These are phyloP conservation scores for Sphagnum contortum DNA, from an alignment of 225 moss, liverwort and hornwort genomes.

Conservation along the genomic window DNA sequence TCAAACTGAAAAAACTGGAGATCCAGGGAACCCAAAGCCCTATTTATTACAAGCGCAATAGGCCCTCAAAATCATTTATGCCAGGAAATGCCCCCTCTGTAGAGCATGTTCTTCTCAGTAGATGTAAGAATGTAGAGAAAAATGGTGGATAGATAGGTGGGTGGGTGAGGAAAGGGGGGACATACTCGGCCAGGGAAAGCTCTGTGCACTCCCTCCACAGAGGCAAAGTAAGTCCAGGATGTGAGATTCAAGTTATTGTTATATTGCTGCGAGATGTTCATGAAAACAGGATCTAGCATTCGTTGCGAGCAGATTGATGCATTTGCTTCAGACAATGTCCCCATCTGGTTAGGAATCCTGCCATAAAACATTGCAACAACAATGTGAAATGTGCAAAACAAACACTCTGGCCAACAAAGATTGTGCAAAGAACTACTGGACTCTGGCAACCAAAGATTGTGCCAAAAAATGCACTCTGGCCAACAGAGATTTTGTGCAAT, in stretches of 20 bases:
- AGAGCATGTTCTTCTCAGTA: too few relatives aligned
- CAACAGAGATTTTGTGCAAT: background rate
- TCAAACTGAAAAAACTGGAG: too few relatives aligned
- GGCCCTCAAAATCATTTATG: too few relatives aligned
- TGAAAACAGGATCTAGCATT: slow-evolving; percentile 36
- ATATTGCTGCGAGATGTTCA: slow-evolving; percentile 18
- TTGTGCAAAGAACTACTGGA: background rate
- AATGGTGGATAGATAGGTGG: too few relatives aligned
- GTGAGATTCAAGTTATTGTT: slow-evolving; percentile 34
- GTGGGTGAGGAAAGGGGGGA: background rate
- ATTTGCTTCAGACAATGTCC: slow-evolving; percentile 16
- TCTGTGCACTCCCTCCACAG: slow-evolving; percentile 43
- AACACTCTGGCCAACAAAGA: background rate
- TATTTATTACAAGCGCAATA: too few relatives aligned
- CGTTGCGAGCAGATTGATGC: slow-evolving; percentile 39
- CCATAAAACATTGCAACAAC: background rate
- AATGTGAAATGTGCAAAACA: background rate
- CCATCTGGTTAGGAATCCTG: slow-evolving; percentile 20
- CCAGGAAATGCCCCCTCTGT: too few relatives aligned
- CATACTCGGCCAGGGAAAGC: slow-evolving; percentile 47
- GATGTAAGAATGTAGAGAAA: too few relatives aligned
- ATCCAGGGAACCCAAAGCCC: too few relatives aligned
- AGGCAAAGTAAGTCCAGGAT: slow-evolving; percentile 32
- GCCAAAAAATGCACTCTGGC: background rate
- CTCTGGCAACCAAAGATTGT: background rate